Base-by-base conservation (phyloP, 2,329 filamentous ascomycete genomes). In the Trichoderma semiorbis region DNA sequence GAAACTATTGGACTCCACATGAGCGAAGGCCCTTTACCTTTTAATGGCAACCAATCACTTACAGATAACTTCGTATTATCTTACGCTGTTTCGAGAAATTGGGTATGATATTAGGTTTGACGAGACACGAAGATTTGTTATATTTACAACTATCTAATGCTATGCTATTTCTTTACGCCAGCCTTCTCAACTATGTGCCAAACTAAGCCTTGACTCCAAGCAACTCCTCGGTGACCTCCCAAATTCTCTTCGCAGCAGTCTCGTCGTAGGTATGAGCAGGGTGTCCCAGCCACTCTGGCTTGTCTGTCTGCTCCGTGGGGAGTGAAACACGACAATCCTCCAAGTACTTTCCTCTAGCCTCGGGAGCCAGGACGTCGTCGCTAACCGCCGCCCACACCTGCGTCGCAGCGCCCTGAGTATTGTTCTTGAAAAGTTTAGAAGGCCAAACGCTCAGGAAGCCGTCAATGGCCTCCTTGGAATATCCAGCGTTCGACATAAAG, bases 381-480 rank as follows among this genome's bases (percentile, higher is more conserved):
- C 74, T 78, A 4, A 84, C 61, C 1, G 82, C 84, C 0, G 81
- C 84, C 78, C 79, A 84, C 2, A 84, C 79, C 3, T 78, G 80
- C 32, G 85, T 85, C 3, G 84, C 81, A 58, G 84, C 84, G 5
- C 85, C 85, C 74, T 86, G 84, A 28, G 79, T 80, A 1, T 80
- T 66, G n/a, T 61, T 58, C 70, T 73, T 73, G 70, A 70, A 72
- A 5, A 61, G 2, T 12, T 36, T 12, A 21, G 34, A 12, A 14
- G 70, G 70, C 70, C 53, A 68, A 12, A 0, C 16, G 7, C 5
- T 6, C 24, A 47, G 14, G 21, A 72, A 7, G 5, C 7, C 34
- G 2, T 72, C 53, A n/a, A 69, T 10, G 12, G 10, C 7, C 4
- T 28, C 32, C 61, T 60, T 16, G 7, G 70, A 63, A 12, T 64